These are phyloP conservation scores for Silene vulgaris DNA, from an alignment of 179 eudicot genomes.

Conservation along the genomic window DNA sequence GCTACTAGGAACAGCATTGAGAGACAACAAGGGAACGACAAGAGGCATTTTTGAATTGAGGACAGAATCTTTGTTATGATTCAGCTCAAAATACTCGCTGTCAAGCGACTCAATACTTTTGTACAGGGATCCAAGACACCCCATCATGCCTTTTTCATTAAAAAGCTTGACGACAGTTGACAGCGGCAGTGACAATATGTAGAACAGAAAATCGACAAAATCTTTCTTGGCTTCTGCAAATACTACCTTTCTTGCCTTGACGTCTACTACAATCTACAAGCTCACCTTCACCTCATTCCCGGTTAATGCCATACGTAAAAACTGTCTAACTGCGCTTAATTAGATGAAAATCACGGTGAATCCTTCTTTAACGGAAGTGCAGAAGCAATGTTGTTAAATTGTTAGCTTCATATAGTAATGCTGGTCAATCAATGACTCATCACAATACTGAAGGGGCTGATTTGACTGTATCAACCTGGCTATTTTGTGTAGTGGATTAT, in stretches of 20 bases:
- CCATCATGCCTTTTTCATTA: background rate
- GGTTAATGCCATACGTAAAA: background rate
- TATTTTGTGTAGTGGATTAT: too few relatives aligned
- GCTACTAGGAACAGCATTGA: background rate
- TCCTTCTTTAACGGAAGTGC: background rate
- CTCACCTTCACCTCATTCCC: conserved; percentile 3
- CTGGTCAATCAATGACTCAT: background rate
- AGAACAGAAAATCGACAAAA: conserved; percentile 10
- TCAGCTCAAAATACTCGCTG: conserved; percentile 18
- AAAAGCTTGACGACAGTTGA: conserved; percentile 18
- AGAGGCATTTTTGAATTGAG: conserved; percentile 21
- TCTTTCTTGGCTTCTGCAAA: conserved; percentile 5
- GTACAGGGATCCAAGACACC: conserved; percentile 14
- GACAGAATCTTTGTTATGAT: conserved; percentile 15
- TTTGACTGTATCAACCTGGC: background rate
- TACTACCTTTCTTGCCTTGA: conserved; percentile 2
- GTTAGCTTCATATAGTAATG: background rate
- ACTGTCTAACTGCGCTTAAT: too few relatives aligned
- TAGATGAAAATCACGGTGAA: background rate
- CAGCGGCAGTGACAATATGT: background rate
- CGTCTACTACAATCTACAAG: background rate
- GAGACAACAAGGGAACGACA: conserved; percentile 18
- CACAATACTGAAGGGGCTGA: background rate
- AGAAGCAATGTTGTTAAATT: too few relatives aligned
- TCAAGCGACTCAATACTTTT: conserved; percentile 18